Evolutionary conservation across 257 asterid species (phyloP), one percentile per base, ranked within the genome.

Genomic region (Galeopsis tetrahit): DNA sequence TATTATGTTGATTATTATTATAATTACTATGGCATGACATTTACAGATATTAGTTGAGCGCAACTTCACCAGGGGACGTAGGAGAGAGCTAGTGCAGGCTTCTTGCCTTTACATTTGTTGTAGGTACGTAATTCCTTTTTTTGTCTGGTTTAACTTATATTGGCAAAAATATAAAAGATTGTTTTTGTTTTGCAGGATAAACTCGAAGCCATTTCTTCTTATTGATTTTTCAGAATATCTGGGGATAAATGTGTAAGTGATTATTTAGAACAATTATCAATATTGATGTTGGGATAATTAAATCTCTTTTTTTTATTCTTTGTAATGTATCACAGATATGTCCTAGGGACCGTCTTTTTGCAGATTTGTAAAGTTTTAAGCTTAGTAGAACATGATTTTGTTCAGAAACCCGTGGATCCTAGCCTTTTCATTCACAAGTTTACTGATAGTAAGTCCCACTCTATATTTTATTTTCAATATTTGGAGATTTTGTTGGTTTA

Each of bases 391-490:
- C 88, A 82, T 74, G 86, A 90, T 21, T 71, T 89, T 73, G 81
- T 90, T 79, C 91, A 82, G 70, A 90, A 85, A 52, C 95, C 92
- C 55, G 94, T 86, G 76, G 98, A 93, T 83, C 98, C 98, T 21
- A 93, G 96, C 81, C 92, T 93, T 69, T 93, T 85, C 81, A 89
- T 93, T 81, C 96, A 93, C 82, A 81, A 88, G 71, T 90, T 93
- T 71, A 72, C 95, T 49, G 82, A 80, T 58, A 85, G 97, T 93
- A 85, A 75, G 92, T 76, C 38, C 77, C 32, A 10, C 28, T 21
- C 28, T 21, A 21, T 21, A 1, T 21, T 21, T 21, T 21, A 21
- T 21, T 21, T 21, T 21, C 28, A 21, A 1, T 21, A 21, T 21
- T 21, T 21, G 75, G 49, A 39, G 61, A 4, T 42, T 56, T 64